A percentile compares a stretch with the other conserved stretches of the same genome.
phyloP scores from a whole-genome alignment of 371 early-diverging fungal species.

The Choanephora cucurbitarum region DNA sequence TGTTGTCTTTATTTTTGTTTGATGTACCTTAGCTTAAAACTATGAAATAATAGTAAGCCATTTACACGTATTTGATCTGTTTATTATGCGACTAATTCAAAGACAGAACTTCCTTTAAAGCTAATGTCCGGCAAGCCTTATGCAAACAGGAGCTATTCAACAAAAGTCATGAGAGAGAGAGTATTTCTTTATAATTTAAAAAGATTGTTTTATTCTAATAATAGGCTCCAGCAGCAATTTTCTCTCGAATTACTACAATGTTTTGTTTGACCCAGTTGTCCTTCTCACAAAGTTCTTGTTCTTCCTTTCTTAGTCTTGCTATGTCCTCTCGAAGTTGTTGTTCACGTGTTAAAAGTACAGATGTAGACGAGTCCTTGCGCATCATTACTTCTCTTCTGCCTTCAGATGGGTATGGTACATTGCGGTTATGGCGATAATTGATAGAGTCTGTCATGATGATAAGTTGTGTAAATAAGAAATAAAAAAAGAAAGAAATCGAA shows the following conservation, averaged over 20 bases:
- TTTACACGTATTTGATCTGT: too few relatives aligned
- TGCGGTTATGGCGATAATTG: background rate
- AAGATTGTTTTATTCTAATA: too few relatives aligned
- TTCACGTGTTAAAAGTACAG: conserved; percentile 35
- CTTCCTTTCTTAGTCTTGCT: conserved; percentile 43
- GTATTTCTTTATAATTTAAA: too few relatives aligned
- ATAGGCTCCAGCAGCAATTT: conserved; percentile 29
- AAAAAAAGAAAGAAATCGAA: too few relatives aligned
- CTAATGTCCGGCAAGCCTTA: too few relatives aligned
- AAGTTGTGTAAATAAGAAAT: background rate
- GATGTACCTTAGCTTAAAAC: too few relatives aligned
- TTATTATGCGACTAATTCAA: too few relatives aligned
- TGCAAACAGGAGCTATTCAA: too few relatives aligned
- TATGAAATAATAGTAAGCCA: too few relatives aligned
- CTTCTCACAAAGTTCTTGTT: conserved; percentile 45
- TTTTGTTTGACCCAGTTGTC: conserved; percentile 48
- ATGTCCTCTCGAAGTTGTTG: conserved; percentile 51
- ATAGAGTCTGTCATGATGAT: background rate
- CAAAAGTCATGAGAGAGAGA: too few relatives aligned
- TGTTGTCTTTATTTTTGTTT: too few relatives aligned
- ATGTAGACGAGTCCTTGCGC: conserved; percentile 24
- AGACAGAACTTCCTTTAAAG: too few relatives aligned
- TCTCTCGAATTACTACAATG: conserved; percentile 46
- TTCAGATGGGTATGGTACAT: background rate
- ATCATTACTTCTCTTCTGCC: conserved; percentile 13